Evolutionary conservation across 495 filamentous ascomycete genomes (phyloP), one percentile per base, ranked within the genome.

Genomic region (Aspergillus kassunensis): DNA sequence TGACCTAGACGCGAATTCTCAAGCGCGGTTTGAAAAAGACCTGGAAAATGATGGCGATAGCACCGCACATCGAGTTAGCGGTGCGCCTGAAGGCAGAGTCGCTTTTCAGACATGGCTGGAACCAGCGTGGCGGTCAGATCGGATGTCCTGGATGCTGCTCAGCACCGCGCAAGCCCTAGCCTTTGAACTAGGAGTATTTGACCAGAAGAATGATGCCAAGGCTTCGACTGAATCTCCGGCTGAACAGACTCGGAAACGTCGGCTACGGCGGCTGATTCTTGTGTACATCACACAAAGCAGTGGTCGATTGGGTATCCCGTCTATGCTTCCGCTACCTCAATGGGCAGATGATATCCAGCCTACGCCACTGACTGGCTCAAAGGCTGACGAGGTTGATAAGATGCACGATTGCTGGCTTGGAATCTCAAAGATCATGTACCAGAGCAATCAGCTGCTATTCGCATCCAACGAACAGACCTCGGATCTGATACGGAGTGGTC

Each of bases 91-190:
- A 45, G 79, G 72, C 13, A 64, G 72, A 80, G 66, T 76, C 11
- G 82, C 87, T 20, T 92, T 96, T 46, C 89, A 91, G 60, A 91
- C 89, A 62, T 97, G 93, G 88, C 80, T 96, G 25, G 93, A 97
- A 65, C 93, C 93, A 13, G 90, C 89, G n/a, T 91, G 90, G 88
- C 75, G 92, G 55, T 95, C 89, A 53, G 93, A 98, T 55, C 86
- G 91, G 34, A 96, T 98, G 91, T 96, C 89, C 57, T 97, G 93
- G 95, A 97, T 96, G 89, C 66, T 98, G 12, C 79, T 98, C 40
- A 93, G 90, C 51, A 93, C 88, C 25, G 90, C 90, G 5, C 84
- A 93, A 71, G 84, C 90, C 2, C 73, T 98, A 31, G 88, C 91
- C 0, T 95, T 93, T 51, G 93, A 98, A 67, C 80, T 98, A 15